Percentiles rank a stretch among this genome's conserved stretches.
phyloP scores from a whole-genome alignment of 192 early-diverging fungal species.

The Linderina pennispora region DNA sequence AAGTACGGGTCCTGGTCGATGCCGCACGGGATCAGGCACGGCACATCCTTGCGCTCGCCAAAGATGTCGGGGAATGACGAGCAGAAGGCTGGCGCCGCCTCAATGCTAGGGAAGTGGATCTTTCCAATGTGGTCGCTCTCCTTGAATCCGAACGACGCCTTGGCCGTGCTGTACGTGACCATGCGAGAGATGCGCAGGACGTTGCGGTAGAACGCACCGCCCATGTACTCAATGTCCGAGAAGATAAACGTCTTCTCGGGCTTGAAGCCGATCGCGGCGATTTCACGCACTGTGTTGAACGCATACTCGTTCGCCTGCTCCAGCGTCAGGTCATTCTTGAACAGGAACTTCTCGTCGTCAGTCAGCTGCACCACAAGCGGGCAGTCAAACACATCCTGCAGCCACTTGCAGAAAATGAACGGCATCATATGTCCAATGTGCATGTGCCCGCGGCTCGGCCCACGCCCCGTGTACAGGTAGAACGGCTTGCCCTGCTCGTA shows the following conservation, averaged over 20 bases:
- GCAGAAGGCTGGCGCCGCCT: conserved; percentile 93
- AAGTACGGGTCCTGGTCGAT: conserved; percentile 99
- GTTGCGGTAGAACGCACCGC: conserved; percentile 92
- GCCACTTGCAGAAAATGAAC: conserved; percentile 95
- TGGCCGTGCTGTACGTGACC: conserved; percentile 79
- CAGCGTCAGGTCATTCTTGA: conserved; percentile 81
- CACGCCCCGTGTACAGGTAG: conserved; percentile 96
- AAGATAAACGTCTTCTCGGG: conserved; percentile 97
- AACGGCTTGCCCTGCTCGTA: conserved; percentile 97
- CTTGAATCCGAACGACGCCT: conserved; percentile 86
- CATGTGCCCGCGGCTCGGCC: conserved; percentile 87
- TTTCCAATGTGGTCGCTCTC: conserved; percentile 89
- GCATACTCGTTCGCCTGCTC: conserved; percentile 74
- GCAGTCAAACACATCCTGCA: conserved; percentile 94
- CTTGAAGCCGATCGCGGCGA: conserved; percentile 93
- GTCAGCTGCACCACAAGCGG: conserved; percentile 96
- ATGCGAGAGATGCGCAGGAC: conserved; percentile 80
- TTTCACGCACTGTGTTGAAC: conserved; percentile 81
- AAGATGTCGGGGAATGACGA: conserved; percentile 96
- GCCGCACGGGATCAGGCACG: conserved; percentile 95
- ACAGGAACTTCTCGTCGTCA: conserved; percentile 98
- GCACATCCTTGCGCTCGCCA: conserved; percentile 82
- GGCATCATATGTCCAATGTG: conserved; percentile 97
- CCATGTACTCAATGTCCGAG: conserved; percentile 84
- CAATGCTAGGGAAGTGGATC: conserved; percentile 88